A percentile compares a stretch with the other conserved stretches of the same genome.
phyloP scores from a whole-genome alignment of 768 basidiomycete genomes.

The Suillus tomentosus region DNA sequence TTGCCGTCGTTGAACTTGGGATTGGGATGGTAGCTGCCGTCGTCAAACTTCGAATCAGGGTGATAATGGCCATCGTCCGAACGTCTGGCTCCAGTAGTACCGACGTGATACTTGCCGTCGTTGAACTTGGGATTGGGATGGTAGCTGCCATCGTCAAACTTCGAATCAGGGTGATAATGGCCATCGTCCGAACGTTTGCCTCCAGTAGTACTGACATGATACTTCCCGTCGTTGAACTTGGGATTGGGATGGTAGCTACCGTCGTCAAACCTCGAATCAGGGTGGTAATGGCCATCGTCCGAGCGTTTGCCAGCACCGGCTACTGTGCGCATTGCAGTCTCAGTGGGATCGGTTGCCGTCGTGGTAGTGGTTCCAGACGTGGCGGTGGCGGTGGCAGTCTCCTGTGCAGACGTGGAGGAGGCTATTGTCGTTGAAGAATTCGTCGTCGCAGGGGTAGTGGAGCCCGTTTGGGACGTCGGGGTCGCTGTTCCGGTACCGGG shows the following conservation, averaged over 20 bases:
- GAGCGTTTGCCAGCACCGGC: neutral
- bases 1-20: slow-evolving; percentile 9
- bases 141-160: neutral
- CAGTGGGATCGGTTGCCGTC: neutral
- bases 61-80: slow-evolving; percentile 1
- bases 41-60: neutral
- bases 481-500: no score
- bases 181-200: slow-evolving; percentile 8
- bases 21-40: slow-evolving; percentile 11
- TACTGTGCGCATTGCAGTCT: neutral
- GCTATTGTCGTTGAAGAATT: neutral
- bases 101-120: slow-evolving; percentile 7
- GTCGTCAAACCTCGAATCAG: neutral
- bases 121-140: slow-evolving; percentile 11
- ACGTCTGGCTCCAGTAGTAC: neutral
- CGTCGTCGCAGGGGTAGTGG: neutral
- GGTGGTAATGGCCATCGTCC: slow-evolving; percentile 11
- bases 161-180: slow-evolving; percentile 1
- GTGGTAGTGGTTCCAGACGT: neutral
- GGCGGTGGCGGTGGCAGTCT: neutral
- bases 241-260: slow-evolving; percentile 14
- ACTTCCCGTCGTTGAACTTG: slow-evolving; percentile 11
- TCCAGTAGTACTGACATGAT: neutral
- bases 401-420: neutral
- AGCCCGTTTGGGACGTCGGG: neutral